Percentiles rank a stretch among this genome's conserved stretches.
Evolutionary conservation across 805 yeast species (phyloP).

Genomic region (Huiozyma naganishii): DNA sequence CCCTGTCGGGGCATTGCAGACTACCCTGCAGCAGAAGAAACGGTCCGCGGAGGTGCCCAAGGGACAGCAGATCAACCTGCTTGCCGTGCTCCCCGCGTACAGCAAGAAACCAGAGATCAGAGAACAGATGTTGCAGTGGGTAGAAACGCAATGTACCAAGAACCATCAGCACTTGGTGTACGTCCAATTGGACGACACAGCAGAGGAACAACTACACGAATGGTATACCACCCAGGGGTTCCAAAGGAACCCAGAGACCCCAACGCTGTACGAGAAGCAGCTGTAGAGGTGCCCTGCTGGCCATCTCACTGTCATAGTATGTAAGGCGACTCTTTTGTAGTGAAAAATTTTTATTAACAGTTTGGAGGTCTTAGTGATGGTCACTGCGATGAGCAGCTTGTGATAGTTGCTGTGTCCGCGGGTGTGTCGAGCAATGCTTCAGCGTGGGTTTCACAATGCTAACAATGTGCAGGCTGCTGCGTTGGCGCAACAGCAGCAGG

Average conservation of each 20-base stretch:
- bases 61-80: constrained; percentile 50
- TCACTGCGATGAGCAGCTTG: no score
- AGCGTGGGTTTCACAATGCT: background rate
- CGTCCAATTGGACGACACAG: constrained; percentile 36
- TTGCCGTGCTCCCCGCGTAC: constrained; percentile 61
- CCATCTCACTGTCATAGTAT: no score
- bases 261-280: background rate
- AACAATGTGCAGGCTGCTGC: constrained; percentile 12
- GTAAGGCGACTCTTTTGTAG: no score
- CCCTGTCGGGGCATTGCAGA: constrained; percentile 71
- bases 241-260: constrained; percentile 16
- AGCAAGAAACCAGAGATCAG: constrained; percentile 45
- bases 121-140: constrained; percentile 40
- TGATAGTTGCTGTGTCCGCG: no score
- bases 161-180: constrained; percentile 34
- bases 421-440: no score
- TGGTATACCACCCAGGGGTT: constrained; percentile 50
- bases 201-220: constrained; percentile 24
- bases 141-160: constrained; percentile 44
- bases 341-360: background rate
- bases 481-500: constrained; percentile 7
- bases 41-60: constrained; percentile 34
- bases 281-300: background rate
- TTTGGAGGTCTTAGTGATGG: background rate
- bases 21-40: constrained; percentile 37